These are phyloP conservation scores for Chlorella vulgaris DNA, from an alignment of 139 green algal genomes.

Conservation along the genomic window DNA sequence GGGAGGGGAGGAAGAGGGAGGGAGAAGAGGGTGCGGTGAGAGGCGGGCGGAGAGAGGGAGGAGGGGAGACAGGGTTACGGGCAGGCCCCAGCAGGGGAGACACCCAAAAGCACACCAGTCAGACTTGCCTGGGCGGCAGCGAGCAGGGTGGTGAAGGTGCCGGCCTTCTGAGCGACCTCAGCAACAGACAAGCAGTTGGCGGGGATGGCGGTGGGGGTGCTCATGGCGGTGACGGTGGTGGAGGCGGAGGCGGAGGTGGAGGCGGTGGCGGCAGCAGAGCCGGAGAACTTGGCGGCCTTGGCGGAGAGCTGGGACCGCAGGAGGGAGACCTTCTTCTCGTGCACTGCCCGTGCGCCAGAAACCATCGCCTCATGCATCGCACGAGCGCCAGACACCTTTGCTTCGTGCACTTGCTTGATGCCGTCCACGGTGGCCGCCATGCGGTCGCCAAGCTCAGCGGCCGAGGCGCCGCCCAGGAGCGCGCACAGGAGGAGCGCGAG, in stretches of 20 bases:
- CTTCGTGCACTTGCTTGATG: background rate
- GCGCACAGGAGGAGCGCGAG: background rate
- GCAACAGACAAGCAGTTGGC: constrained; percentile 1
- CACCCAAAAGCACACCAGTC: background rate
- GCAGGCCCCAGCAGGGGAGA: background rate
- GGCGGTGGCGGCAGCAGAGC: too few relatives aligned
- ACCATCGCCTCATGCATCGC: background rate
- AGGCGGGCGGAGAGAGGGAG: background rate
- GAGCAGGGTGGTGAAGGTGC: constrained; percentile 23
- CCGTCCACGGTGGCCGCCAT: background rate
- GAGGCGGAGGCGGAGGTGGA: too few relatives aligned
- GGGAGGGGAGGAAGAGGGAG: background rate
- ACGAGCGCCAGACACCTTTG: background rate
- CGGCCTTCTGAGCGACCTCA: background rate
- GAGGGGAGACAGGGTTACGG: background rate
- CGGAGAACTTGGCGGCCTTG: too few relatives aligned
- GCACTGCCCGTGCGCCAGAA: background rate
- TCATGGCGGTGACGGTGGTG: background rate
- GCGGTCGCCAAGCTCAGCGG: too few relatives aligned
- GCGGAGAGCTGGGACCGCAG: too few relatives aligned
- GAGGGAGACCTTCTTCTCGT: background rate
- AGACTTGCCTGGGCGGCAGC: background rate
- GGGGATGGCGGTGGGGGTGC: constrained; percentile 20
- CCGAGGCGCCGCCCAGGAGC: background rate
- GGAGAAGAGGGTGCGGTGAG: background rate